Conservation (phyloP, 768 basidiomycete species). For the Neoboletus brunneissimus region DNA sequence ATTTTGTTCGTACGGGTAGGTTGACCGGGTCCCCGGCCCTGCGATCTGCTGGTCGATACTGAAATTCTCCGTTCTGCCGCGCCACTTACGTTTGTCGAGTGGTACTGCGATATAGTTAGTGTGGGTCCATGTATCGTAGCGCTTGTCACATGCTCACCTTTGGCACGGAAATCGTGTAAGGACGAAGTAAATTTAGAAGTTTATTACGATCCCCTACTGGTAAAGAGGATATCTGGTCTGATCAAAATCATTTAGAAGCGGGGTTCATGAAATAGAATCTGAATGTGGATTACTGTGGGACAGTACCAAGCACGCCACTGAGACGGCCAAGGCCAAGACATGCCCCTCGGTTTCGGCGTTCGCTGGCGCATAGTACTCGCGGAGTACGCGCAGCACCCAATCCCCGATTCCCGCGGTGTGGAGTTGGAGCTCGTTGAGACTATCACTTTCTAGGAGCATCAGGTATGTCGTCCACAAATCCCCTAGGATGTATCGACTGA, state of each 20-base stretch:
- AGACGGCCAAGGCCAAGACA: slow-evolving; percentile 27
- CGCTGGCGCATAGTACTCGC: slow-evolving; percentile 12
- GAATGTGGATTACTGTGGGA: slow-evolving; percentile 36
- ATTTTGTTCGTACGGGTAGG: slow-evolving; percentile 2
- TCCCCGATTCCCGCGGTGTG: slow-evolving; percentile 37
- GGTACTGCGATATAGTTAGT: slow-evolving; percentile 26
- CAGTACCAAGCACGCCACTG: slow-evolving; percentile 35
- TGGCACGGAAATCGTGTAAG: slow-evolving; percentile 32
- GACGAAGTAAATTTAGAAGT: slow-evolving; percentile 42
- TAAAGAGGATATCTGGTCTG: slow-evolving; percentile 40
- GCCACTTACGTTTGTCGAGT: slow-evolving; percentile 27
- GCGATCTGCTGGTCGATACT: slow-evolving; percentile 22
- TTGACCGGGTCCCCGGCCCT: slow-evolving; percentile 18
- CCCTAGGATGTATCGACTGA: slow-evolving; percentile 29
- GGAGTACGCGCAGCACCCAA: slow-evolving; percentile 26
- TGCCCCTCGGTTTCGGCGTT: slow-evolving; percentile 9
- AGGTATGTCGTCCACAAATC: slow-evolving; percentile 59
- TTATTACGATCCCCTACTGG: slow-evolving; percentile 38
- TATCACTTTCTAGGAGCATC: slow-evolving; percentile 59
- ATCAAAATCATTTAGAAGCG: slow-evolving; percentile 27
- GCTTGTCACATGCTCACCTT: slow-evolving; percentile 27
- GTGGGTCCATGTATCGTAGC: slow-evolving; percentile 2
- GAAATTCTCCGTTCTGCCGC: slow-evolving; percentile 13
- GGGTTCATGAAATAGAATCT: slow-evolving; percentile 22
- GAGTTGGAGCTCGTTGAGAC: slow-evolving; percentile 47